Evolutionary conservation across 352 stramenopile genomes (phyloP).

Genomic region (Phytophthora pisi): DNA sequence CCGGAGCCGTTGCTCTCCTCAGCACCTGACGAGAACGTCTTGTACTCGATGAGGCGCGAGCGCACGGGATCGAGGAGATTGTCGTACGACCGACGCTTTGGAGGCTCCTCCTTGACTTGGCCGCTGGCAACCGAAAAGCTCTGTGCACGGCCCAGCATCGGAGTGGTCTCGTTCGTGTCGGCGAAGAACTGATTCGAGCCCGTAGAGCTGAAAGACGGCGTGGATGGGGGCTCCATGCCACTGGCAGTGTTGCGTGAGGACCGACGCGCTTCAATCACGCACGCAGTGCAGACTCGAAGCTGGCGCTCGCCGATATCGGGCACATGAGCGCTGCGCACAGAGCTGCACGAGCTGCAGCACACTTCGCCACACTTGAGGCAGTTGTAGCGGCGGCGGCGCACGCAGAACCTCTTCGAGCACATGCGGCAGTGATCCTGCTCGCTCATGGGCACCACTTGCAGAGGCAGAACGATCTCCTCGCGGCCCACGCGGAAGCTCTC

Average conservation of each 20-base stretch:
- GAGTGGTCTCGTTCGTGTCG: slow-evolving; percentile 14
- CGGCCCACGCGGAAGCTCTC: slow-evolving; percentile 73
- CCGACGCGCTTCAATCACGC: slow-evolving; percentile 73
- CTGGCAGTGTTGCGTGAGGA: slow-evolving; percentile 45
- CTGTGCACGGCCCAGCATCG: slow-evolving; percentile 35
- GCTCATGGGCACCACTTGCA: slow-evolving; percentile 77
- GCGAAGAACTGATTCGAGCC: slow-evolving; percentile 29
- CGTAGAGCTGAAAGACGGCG: slow-evolving; percentile 15
- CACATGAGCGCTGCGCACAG: slow-evolving; percentile 65
- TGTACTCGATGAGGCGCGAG: slow-evolving; percentile 82
- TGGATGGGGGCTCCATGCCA: slow-evolving; percentile 19
- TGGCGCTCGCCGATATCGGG: slow-evolving; percentile 75
- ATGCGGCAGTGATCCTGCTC: slow-evolving; percentile 75
- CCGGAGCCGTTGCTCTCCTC: slow-evolving; percentile 12
- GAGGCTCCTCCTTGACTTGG: slow-evolving; percentile 9
- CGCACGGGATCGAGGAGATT: slow-evolving; percentile 76
- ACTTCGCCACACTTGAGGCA: slow-evolving; percentile 86
- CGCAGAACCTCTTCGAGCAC: slow-evolving; percentile 79
- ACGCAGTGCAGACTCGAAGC: slow-evolving; percentile 80
- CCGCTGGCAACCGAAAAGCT: slow-evolving; percentile 50
- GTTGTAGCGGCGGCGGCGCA: slow-evolving; percentile 77
- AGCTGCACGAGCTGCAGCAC: slow-evolving; percentile 81
- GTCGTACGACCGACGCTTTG: slow-evolving; percentile 73
- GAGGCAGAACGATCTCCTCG: slow-evolving; percentile 75
- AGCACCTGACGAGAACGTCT: slow-evolving; percentile 65